These are phyloP conservation scores for Gossypium anomalum DNA, from an alignment of 345 rosid species.

Conservation along the genomic window DNA sequence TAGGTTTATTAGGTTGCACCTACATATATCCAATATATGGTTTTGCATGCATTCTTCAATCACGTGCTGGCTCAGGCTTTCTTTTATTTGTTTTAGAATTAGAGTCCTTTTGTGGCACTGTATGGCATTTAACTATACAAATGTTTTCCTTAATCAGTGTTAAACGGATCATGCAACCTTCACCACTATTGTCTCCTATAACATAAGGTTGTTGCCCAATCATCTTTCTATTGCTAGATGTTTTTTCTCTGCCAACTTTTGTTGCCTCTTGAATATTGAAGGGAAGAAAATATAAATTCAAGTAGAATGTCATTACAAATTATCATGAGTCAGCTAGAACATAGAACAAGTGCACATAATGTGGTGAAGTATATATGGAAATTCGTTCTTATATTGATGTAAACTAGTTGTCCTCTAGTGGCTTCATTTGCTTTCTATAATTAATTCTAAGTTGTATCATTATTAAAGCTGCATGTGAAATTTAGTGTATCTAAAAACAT, in stretches of 20 bases:
- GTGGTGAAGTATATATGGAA: not conserved
- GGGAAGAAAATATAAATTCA: not conserved
- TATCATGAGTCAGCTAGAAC: not conserved
- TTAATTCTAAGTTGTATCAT: not conserved
- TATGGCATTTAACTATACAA: not conserved
- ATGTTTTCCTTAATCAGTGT: not conserved
- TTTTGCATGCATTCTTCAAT: not conserved
- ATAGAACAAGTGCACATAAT: not conserved
- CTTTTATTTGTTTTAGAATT: not conserved
- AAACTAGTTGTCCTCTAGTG: not conserved
- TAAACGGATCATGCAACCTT: not conserved
- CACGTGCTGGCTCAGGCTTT: not conserved
- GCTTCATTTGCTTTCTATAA: not conserved
- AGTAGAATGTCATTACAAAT: not conserved
- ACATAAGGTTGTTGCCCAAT: not conserved
- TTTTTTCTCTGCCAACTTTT: not conserved
- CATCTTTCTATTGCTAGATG: not conserved
- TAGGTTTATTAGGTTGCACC: not conserved
- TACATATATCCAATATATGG: not conserved
- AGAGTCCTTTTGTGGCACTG: not conserved
- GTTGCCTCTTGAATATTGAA: conserved; percentile 7
- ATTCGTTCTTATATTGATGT: not conserved
- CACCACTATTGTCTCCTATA: not conserved
- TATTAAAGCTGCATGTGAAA: not conserved
- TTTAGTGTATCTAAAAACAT: not conserved